Evolutionary conservation across 2,329 filamentous ascomycete species (phyloP), one percentile per base, ranked within the genome.

Genomic region (Gaeumannomyces sp.): DNA sequence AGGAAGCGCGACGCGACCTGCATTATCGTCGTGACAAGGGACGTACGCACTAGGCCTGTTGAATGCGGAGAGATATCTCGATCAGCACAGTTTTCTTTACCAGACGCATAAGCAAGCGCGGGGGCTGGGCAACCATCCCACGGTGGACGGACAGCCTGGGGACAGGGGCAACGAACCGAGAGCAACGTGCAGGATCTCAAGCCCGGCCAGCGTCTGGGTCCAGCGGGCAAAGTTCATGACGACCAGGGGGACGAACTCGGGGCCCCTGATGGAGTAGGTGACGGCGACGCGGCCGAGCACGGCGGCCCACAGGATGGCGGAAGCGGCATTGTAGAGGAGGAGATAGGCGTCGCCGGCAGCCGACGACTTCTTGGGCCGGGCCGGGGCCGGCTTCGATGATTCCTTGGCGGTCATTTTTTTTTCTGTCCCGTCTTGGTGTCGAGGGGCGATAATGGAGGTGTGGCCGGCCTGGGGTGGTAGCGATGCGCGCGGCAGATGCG

Each of bases 1-100:
- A 97, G 85, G 72, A 96, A 85, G 63, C 95, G 92, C 65, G 88
- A 92, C 28, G 90, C 85, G 68, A 98, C 93, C 78, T 99, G 95
- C 88, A 97, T 93, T 53, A 85, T 77, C 7, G 95, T 98, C 6
- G 95, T 98, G 71, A 89, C 70, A 71, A 97, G 76, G 1, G 94
- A 93, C 1, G 94, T 89, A 72, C 94, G 88, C 63, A 99, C 94
- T 72, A 98, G 76, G 65, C 92, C 91, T 93, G 64, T 31, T n/a
- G 31, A 16, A 35, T 25, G 57, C 25, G 28, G 27, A 11, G 59
- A 16, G 22, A 14, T 4, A 28, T 7, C 22, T 27, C 33, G 60
- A 25, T 62, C 60, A 62, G 60, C 33, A 25, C 13, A 45, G 60
- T 27, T n/a, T 28, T 14, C 5, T 45, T 19, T 19, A 2, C 10